phyloP scores from a whole-genome alignment of 2,329 filamentous ascomycete species.

The Acrodontium crateriforme region DNA sequence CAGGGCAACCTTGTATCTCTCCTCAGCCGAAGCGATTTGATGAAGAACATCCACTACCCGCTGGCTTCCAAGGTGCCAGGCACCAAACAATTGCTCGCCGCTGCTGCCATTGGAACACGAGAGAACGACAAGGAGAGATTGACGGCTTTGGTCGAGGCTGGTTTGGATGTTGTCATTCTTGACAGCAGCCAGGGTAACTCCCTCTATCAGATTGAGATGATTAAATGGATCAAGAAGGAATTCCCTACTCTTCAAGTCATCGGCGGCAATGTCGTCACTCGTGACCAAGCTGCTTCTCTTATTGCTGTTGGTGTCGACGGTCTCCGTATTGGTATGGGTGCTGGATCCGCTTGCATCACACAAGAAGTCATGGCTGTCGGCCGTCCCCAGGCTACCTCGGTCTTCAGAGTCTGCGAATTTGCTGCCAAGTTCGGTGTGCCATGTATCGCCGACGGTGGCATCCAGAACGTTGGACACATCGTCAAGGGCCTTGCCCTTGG shows the following conservation, averaged over 20 bases:
- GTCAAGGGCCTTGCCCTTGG: constrained; percentile 95
- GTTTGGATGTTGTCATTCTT: constrained; percentile 85
- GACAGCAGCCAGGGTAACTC: constrained; percentile 97
- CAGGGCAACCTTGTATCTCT: constrained; percentile 53
- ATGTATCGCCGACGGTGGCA: constrained; percentile 93
- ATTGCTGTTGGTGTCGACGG: constrained; percentile 93
- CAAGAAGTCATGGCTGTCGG: constrained; percentile 99
- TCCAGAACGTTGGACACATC: constrained; percentile 97
- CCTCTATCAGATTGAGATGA: constrained; percentile 97
- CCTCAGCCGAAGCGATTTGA: constrained; percentile 87
- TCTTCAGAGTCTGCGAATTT: constrained; percentile 80
- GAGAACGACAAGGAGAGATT: constrained; percentile 84
- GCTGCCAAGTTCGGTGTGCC: constrained; percentile 89
- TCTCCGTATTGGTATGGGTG: constrained; percentile 96
- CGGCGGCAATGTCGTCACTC: constrained; percentile 94
- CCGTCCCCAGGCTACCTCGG: constrained; percentile 84
- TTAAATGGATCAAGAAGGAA: constrained; percentile 84
- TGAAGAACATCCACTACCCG: constrained; percentile 97
- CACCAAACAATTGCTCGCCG: constrained; percentile 94
- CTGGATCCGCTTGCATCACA: constrained; percentile 94
- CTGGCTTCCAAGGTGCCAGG: constrained; percentile 90
- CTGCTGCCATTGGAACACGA: constrained; percentile 87
- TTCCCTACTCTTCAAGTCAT: constrained; percentile 86
- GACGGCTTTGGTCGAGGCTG: constrained; percentile 79
- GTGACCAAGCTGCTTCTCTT: constrained; percentile 82